Evolutionary conservation across 495 filamentous ascomycete genomes (phyloP), one percentile per base, ranked within the genome.

Genomic region (Penicillium samsonianum): DNA sequence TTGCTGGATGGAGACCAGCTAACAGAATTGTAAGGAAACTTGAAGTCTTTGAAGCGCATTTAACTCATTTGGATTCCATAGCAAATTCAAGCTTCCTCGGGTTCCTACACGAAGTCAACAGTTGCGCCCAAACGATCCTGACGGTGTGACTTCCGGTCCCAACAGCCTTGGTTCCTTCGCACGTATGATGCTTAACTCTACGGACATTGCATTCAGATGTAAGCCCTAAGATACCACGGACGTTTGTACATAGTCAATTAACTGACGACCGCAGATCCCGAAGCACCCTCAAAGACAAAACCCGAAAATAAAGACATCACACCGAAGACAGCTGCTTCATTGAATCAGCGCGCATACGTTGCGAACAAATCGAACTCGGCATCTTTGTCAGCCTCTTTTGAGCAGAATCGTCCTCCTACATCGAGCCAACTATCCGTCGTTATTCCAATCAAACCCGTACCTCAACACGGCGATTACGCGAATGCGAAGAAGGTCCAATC

Each of bases 41-140:
- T 1, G 44, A 28, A 7, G 33, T 6, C 25, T 9, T 30, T 9
- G 20, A 37, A 14, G 50, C 25, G n/a, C 19, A 28, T 45, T 55
- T 31, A 19, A 38, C 43, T 62, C 33, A 51, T 63, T 35, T 31
- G 10, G 17, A 51, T 51, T 44, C 22, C 67, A 58, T 62, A 92
- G 90, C 71, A 84, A 86, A 63, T 92, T 92, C 75, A 91, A 90
- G 67, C 72, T 72, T 33, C 78, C 79, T 55, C 58, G 62, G 28
- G 54, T 66, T 44, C 45, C 67, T 20, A 57, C 56, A 28, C 60
- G 63, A 55, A 51, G 55, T 40, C 66, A 69, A 49, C 57, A 58
- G 17, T 47, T 63, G 48, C 48, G 53, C 8, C 42, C 66, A 16
- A 56, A 52, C 33, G 55, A 58, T 42, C 50, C 68, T 23, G 55